Evolutionary conservation across 129 eudicot genomes (phyloP).

Genomic region (Scalesia atractyloides): DNA sequence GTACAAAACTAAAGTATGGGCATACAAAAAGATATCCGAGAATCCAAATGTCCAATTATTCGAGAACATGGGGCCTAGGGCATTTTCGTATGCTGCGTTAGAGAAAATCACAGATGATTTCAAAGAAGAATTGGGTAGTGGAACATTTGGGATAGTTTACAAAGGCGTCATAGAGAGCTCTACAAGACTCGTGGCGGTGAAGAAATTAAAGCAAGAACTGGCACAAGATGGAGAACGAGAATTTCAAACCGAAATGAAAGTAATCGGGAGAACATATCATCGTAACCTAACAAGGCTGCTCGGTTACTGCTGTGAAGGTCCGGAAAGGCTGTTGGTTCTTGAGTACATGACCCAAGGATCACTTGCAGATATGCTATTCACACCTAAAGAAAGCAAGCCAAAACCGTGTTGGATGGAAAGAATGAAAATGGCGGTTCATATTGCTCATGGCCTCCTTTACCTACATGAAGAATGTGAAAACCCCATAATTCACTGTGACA

Average conservation of each 20-base stretch:
- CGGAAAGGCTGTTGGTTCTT: constrained; percentile 41
- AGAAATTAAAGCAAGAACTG: constrained; percentile 20
- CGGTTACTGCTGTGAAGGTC: constrained; percentile 46
- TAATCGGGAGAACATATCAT: constrained; percentile 51
- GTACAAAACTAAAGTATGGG: constrained; percentile 9
- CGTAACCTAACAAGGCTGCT: constrained; percentile 40
- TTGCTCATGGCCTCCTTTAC: constrained; percentile 34
- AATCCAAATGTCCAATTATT: constrained; percentile 15
- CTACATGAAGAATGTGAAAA: constrained; percentile 46
- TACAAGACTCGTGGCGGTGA: constrained; percentile 42
- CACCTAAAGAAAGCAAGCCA: constrained; percentile 12
- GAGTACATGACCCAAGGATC: constrained; percentile 49
- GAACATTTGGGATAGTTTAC: constrained; percentile 51
- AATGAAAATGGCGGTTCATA: constrained; percentile 30
- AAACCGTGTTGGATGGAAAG: constrained; percentile 33
- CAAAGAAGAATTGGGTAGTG: constrained; percentile 46
- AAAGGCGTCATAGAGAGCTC: constrained; percentile 40
- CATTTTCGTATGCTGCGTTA: constrained; percentile 43
- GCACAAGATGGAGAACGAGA: constrained; percentile 47
- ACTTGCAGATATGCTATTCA: constrained; percentile 39
- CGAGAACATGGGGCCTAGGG: constrained; percentile 17
- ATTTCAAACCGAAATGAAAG: constrained; percentile 46
- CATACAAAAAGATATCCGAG: constrained; percentile 9
- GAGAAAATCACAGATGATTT: constrained; percentile 36
- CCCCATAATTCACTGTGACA: constrained; percentile 46